A percentile compares a stretch with the other conserved stretches of the same genome.
Evolutionary conservation across 768 basidiomycete species (phyloP).

Genomic region (Russula ochroleuca): DNA sequence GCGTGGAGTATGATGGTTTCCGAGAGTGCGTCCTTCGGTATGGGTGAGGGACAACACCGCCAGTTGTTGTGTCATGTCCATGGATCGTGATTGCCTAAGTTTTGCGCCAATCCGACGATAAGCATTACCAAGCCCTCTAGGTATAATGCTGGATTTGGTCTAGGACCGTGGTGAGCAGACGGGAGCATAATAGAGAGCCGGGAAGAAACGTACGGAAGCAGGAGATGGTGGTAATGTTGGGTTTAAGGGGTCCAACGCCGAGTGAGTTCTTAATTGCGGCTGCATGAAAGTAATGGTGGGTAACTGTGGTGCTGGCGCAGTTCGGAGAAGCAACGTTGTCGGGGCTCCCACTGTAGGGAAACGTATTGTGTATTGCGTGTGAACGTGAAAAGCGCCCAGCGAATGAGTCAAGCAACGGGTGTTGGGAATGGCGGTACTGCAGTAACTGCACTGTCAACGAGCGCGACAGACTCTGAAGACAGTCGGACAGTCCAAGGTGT

Average conservation of each 20-base stretch:
- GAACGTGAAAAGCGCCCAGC: not conserved
- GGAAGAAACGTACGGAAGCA: slow-evolving; percentile 1
- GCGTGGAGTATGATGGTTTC: not conserved
- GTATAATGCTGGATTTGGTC: slow-evolving; percentile 13
- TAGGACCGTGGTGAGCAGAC: slow-evolving; percentile 8
- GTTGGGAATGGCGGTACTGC: not conserved
- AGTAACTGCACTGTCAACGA: not conserved
- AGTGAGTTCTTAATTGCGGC: not conserved
- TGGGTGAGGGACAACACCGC: not conserved
- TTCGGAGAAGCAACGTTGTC: not conserved
- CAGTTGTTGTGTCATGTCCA: slow-evolving; percentile 10
- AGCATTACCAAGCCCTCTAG: slow-evolving; percentile 15
- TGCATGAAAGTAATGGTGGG: slow-evolving; percentile 11
- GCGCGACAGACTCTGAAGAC: not conserved
- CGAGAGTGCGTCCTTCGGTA: not conserved
- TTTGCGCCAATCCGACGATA: slow-evolving; percentile 18
- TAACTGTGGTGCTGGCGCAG: not conserved
- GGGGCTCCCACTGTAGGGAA: not conserved
- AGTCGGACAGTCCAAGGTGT: not conserved
- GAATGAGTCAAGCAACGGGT: not conserved
- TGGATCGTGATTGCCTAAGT: slow-evolving; percentile 11
- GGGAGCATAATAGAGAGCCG: not conserved
- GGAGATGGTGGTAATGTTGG: slow-evolving; percentile 8
- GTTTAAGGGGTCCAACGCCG: not conserved
- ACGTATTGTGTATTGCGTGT: not conserved